Evolutionary conservation across 176 grass and related monocot species (phyloP).

Genomic region (Oryza longistaminata): DNA sequence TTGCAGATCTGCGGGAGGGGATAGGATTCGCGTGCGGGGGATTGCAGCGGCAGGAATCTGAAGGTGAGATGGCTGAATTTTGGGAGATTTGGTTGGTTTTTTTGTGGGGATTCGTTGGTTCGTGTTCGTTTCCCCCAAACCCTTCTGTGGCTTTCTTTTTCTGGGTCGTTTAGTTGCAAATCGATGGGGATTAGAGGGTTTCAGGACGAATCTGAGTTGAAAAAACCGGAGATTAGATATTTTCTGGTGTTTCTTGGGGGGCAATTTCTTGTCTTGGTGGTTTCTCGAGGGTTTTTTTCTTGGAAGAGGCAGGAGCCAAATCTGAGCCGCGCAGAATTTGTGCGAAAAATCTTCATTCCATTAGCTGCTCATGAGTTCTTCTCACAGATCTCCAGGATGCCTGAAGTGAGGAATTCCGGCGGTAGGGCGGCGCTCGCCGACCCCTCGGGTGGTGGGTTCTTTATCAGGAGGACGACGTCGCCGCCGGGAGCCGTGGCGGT

Average conservation of each 20-base stretch:
- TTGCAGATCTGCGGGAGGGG: constrained; percentile 7
- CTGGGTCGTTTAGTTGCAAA: not conserved
- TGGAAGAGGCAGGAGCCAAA: not conserved
- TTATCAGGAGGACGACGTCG: constrained; percentile 47
- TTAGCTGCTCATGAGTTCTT: not conserved
- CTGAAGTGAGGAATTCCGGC: constrained; percentile 46
- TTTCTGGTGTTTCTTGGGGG: not conserved
- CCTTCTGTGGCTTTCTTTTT: not conserved
- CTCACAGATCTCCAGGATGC: constrained; percentile 44
- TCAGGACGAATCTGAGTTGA: not conserved
- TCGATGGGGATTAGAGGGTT: not conserved
- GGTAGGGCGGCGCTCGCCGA: constrained; percentile 19
- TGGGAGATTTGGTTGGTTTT: constrained; percentile 4
- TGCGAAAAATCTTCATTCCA: not conserved
- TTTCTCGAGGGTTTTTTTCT: not conserved
- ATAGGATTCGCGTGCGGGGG: not conserved
- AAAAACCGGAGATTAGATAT: not conserved
- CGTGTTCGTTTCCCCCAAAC: not conserved
- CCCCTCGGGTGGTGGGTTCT: constrained; percentile 50
- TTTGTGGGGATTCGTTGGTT: not conserved
- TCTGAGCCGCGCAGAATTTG: not conserved
- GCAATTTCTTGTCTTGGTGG: not conserved
- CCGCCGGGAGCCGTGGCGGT: constrained; percentile 39
- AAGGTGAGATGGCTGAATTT: constrained; percentile 7
- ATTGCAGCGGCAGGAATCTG: not conserved